These are phyloP conservation scores for Isatis lusitanica DNA, from an alignment of 441 rosid genomes.

Conservation along the genomic window DNA sequence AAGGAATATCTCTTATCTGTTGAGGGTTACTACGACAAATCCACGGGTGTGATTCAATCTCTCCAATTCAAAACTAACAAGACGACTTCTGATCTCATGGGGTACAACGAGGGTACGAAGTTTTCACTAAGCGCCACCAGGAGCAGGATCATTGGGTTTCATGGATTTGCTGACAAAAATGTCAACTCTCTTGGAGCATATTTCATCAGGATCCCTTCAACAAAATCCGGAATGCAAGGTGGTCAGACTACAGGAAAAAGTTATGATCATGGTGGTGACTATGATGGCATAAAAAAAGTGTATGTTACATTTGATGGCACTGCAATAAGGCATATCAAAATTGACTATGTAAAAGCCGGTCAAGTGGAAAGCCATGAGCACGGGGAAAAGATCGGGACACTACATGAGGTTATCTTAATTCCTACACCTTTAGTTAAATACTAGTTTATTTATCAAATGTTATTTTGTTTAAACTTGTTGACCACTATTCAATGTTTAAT, in stretches of 20 bases:
- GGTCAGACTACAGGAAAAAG: background rate
- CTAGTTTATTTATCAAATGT: no score
- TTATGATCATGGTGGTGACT: constrained; percentile 8
- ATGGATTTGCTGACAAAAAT: constrained; percentile 20
- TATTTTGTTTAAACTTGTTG: no score
- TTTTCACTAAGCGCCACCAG: background rate
- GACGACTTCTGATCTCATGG: constrained; percentile 16
- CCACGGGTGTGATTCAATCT: constrained; percentile 4
- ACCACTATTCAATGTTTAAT: no score
- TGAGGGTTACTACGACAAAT: constrained; percentile 16
- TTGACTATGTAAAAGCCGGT: background rate
- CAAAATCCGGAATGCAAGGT: background rate
- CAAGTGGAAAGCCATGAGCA: background rate
- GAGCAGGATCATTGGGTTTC: constrained; percentile 26
- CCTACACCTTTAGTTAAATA: background rate
- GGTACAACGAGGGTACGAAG: constrained; percentile 17
- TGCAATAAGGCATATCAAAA: background rate
- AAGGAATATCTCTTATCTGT: constrained; percentile 16
- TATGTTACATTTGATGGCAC: background rate
- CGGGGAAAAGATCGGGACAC: background rate
- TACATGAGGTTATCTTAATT: background rate
- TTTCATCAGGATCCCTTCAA: background rate
- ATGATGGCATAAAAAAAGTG: background rate
- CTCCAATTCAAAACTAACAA: constrained; percentile 15
- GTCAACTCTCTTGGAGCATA: constrained; percentile 33